Percentiles rank a stretch among this genome's conserved stretches.
Conservation (phyloP, 257 asterid species). For the Nicotiana obtusifolia region DNA sequence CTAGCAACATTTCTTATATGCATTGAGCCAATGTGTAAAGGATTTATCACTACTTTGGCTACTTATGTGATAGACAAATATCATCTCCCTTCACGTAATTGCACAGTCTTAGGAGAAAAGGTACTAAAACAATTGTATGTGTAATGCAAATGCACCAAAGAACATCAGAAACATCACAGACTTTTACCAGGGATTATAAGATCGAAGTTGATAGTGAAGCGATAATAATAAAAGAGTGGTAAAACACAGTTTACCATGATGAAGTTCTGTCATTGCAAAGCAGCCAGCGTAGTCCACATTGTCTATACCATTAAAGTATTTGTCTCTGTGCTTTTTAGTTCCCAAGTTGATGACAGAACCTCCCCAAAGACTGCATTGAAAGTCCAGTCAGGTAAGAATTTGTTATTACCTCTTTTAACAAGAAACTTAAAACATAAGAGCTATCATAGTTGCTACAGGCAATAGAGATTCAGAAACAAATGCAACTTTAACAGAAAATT, state of each 20-base stretch:
- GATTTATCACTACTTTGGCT: background rate
- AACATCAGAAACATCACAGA: background rate
- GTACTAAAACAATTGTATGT: background rate
- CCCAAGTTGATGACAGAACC: slow-evolving; percentile 97
- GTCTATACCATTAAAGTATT: slow-evolving; percentile 80
- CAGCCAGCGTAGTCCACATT: slow-evolving; percentile 85
- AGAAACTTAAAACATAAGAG: background rate
- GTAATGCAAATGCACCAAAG: background rate
- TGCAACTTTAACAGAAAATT: background rate
- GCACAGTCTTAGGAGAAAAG: background rate
- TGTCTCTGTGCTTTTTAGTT: slow-evolving; percentile 82
- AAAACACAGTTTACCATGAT: slow-evolving; percentile 64
- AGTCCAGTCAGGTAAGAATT: background rate
- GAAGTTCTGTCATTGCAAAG: slow-evolving; percentile 97
- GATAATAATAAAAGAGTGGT: background rate
- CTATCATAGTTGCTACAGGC: background rate
- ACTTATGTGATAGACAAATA: background rate
- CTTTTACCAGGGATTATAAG: background rate
- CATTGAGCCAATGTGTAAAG: background rate
- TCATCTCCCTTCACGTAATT: background rate
- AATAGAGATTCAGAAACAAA: background rate
- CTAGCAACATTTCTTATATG: background rate
- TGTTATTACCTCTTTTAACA: background rate
- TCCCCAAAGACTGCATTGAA: slow-evolving; percentile 81
- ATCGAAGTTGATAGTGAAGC: background rate